These are phyloP conservation scores for Coemansia sp. DNA, from an alignment of 192 early-diverging fungal species.

Conservation along the genomic window DNA sequence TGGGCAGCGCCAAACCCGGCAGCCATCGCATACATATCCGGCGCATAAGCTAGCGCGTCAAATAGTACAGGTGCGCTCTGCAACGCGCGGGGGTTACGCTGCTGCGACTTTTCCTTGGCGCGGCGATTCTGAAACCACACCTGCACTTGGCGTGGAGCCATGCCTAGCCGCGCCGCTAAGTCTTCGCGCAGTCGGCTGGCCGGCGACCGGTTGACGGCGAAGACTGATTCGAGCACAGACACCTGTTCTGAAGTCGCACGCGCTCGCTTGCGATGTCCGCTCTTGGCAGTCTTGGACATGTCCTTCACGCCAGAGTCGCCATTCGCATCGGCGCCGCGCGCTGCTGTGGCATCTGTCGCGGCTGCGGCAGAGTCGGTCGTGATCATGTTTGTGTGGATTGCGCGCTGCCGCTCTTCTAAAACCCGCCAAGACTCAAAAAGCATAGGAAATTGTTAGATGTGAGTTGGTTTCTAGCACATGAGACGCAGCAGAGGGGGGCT, in stretches of 20 bases:
- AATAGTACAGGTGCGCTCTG: conserved; percentile 29
- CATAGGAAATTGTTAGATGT: neutral
- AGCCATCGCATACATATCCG: conserved; percentile 41
- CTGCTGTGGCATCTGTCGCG: neutral
- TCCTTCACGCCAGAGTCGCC: neutral
- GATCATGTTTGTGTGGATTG: neutral
- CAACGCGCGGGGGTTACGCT: conserved; percentile 36
- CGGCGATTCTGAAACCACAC: conserved; percentile 90
- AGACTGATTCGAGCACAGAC: conserved; percentile 68
- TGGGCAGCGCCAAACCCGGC: neutral
- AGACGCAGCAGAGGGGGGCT: neutral
- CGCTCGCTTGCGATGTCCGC: conserved; percentile 58
- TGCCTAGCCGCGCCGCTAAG: conserved; percentile 64
- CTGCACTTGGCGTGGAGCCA: conserved; percentile 75
- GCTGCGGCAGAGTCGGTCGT: conserved; percentile 2
- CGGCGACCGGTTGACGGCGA: conserved; percentile 69
- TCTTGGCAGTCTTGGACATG: conserved; percentile 19
- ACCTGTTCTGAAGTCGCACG: conserved; percentile 73
- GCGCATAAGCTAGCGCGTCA: conserved; percentile 29
- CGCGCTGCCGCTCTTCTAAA: conserved; percentile 14
- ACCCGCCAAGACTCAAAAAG: conserved; percentile 17
- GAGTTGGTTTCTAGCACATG: neutral
- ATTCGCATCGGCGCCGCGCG: conserved; percentile 3
- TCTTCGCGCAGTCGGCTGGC: conserved; percentile 62
- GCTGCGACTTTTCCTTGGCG: conserved; percentile 69